A percentile compares a stretch with the other conserved stretches of the same genome.
Conservation (phyloP, 306 rosid genomes). For the Glycine soja region DNA sequence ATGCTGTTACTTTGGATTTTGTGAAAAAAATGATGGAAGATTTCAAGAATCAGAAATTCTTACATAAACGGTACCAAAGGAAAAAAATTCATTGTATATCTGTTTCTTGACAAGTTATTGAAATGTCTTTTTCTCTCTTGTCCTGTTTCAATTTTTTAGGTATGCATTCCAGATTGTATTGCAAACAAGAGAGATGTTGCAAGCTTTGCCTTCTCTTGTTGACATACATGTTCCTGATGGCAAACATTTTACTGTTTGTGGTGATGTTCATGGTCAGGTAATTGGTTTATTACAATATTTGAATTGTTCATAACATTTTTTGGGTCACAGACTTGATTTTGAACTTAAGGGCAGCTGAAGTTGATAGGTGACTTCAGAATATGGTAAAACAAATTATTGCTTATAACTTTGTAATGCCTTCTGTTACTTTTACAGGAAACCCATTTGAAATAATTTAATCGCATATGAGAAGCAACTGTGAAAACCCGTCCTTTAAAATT, state of each 20-base stretch:
- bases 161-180: constrained; percentile 96
- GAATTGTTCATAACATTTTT: constrained; percentile 29
- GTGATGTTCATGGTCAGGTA: constrained; percentile 99
- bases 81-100: constrained; percentile 22
- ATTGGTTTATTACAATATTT: constrained; percentile 39
- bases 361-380: constrained; percentile 25
- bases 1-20: constrained; percentile 85
- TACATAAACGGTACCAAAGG: constrained; percentile 83
- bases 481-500: background rate
- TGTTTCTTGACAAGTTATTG: constrained; percentile 39
- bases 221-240: constrained; percentile 79
- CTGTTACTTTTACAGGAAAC: background rate
- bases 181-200: constrained; percentile 82
- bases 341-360: constrained; percentile 12
- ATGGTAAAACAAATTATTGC: constrained; percentile 9
- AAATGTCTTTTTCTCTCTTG: constrained; percentile 31
- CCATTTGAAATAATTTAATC: constrained; percentile 3
- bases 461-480: background rate
- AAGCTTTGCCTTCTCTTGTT: constrained; percentile 88
- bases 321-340: constrained; percentile 29
- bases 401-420: constrained; percentile 15
- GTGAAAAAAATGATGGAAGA: constrained; percentile 97
- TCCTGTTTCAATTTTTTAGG: constrained; percentile 57
- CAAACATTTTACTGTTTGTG: constrained; percentile 92
- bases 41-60: constrained; percentile 86